Evolutionary conservation across 345 rosid species (phyloP).

Genomic region (Citrus hindsii): DNA sequence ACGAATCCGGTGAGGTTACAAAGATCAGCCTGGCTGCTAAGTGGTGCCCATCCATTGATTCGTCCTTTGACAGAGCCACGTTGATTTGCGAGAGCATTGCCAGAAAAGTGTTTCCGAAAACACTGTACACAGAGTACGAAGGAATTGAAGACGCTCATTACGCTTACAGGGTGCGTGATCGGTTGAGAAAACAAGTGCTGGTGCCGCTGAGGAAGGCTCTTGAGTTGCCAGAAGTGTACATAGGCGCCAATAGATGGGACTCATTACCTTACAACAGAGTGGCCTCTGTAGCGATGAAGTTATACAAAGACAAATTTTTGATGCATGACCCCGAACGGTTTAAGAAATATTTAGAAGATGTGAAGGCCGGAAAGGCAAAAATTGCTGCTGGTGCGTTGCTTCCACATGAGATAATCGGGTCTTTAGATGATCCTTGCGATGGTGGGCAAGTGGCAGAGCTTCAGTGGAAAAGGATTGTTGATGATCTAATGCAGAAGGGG

Average conservation of each 20-base stretch:
- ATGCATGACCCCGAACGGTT: constrained; percentile 49
- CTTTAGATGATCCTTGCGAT: constrained; percentile 24
- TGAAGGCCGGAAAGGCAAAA: constrained; percentile 39
- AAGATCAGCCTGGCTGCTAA: constrained; percentile 61
- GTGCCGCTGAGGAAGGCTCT: constrained; percentile 54
- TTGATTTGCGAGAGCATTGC: constrained; percentile 63
- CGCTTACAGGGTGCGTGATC: constrained; percentile 55
- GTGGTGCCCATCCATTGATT: constrained; percentile 68
- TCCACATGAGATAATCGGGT: constrained; percentile 54
- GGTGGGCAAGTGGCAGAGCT: constrained; percentile 55
- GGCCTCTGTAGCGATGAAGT: constrained; percentile 60
- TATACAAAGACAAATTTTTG: constrained; percentile 49
- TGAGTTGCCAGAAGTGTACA: constrained; percentile 59
- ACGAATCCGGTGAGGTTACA: constrained; percentile 24
- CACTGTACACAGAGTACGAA: constrained; percentile 42
- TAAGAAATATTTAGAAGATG: constrained; percentile 35
- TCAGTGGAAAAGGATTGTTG: constrained; percentile 60
- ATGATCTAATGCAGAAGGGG: constrained; percentile 43
- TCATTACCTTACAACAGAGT: constrained; percentile 49
- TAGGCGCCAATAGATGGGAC: constrained; percentile 46
- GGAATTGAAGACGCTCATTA: constrained; percentile 64
- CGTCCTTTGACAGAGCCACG: constrained; percentile 44
- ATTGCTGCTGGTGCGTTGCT: constrained; percentile 63
- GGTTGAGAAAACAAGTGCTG: constrained; percentile 50
- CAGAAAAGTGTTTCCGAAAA: constrained; percentile 39